A percentile compares a stretch with the other conserved stretches of the same genome.
Evolutionary conservation across 164 flowering plant genomes (phyloP).

Genomic region (Cinnamomum chago): DNA sequence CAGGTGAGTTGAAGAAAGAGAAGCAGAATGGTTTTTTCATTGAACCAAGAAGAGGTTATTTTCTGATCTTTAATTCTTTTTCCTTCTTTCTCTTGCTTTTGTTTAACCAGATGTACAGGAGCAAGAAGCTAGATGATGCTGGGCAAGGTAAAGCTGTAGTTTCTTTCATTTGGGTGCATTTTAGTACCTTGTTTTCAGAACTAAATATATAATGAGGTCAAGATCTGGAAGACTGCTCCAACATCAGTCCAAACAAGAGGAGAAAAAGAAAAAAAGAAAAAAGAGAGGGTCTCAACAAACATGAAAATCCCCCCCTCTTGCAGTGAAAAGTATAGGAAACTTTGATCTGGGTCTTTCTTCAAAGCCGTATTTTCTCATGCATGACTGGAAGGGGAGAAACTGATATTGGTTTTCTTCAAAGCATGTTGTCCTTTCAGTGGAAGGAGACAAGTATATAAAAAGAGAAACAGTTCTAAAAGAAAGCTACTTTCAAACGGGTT

Average conservation of each 20-base stretch:
- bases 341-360: too few species aligned
- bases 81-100: constrained; percentile 1
- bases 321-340: neutral
- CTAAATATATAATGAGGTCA: neutral
- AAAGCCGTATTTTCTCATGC: too few species aligned
- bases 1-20: constrained; percentile 37
- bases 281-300: neutral
- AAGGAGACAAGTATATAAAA: too few species aligned
- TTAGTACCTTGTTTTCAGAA: neutral
- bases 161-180: neutral
- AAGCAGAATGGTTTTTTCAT: neutral
- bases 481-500: neutral
- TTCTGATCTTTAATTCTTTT: constrained; percentile 1
- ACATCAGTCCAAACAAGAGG: neutral
- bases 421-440: neutral
- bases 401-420: neutral
- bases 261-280: neutral
- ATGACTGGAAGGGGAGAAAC: neutral
- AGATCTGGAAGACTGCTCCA: too few species aligned
- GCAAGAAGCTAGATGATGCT: constrained; percentile 61
- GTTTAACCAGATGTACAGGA: constrained; percentile 61
- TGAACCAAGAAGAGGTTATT: neutral
- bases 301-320: too few species aligned
- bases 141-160: constrained; percentile 47
- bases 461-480: neutral